phyloP scores from a whole-genome alignment of 805 yeast genomes.

The Metschnikowia bowlesiae region DNA sequence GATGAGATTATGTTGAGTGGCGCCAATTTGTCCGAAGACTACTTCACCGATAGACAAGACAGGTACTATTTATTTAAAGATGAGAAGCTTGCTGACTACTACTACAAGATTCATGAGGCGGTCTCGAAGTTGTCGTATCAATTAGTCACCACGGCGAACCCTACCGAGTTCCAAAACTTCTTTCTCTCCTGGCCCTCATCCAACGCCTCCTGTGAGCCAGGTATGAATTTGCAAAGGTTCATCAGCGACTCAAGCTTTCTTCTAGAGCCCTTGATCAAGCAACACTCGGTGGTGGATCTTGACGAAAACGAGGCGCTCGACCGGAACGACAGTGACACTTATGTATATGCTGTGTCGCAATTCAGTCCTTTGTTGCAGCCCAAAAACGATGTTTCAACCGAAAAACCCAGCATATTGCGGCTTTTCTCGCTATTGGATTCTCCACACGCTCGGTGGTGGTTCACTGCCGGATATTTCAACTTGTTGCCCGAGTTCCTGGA shows the following conservation, averaged over 20 bases:
- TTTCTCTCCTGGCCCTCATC: constrained; percentile 68
- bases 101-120: constrained; percentile 62
- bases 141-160: constrained; percentile 42
- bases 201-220: constrained; percentile 67
- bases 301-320: constrained; percentile 26
- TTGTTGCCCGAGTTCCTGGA: constrained; percentile 71
- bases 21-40: constrained; percentile 87
- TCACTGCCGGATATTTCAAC: constrained; percentile 96
- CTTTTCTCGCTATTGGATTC: constrained; percentile 55
- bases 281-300: constrained; percentile 28
- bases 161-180: constrained; percentile 41
- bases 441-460: constrained; percentile 63
- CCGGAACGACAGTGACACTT: constrained; percentile 45
- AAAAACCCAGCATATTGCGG: constrained; percentile 63
- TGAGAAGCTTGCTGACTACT: constrained; percentile 60
- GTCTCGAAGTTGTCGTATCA: constrained; percentile 69
- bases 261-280: constrained; percentile 57
- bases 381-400: constrained; percentile 67
- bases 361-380: constrained; percentile 73
- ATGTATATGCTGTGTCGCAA: constrained; percentile 88
- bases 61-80: constrained; percentile 74
- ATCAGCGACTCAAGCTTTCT: constrained; percentile 51
- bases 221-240: constrained; percentile 47
- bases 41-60: constrained; percentile 93
- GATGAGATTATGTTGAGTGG: constrained; percentile 84